Base-by-base conservation (phyloP, 345 rosid genomes). In the Angophora floribunda region DNA sequence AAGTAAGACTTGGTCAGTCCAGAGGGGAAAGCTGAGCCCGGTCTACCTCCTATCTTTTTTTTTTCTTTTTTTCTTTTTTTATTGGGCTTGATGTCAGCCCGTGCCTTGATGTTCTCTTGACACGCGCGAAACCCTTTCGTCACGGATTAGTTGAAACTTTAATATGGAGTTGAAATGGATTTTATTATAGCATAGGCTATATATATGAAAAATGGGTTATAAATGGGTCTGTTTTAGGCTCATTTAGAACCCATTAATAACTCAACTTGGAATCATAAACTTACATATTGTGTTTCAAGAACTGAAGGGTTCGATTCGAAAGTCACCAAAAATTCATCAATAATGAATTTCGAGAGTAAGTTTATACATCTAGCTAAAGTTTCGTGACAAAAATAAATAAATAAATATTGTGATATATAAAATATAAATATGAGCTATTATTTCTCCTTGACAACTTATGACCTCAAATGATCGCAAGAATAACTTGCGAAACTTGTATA, bases 381-480 rank as follows among this genome's bases (percentile, higher is more conserved):
- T 22, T 57, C 0, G 0, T 24, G 65, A n/a, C 0, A 0, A 24
- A 59, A 59, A 22, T n/a, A n/a, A n/a, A n/a, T n/a, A n/a, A n/a
- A n/a, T n/a, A 24, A 6, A 59, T 59, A 59, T 2, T 59, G 14
- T 24, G 65, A 11, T 59, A n/a, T n/a, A n/a, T n/a, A n/a, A n/a
- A n/a, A 24, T 59, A 55, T 55, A 55, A 21, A 55, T 9, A 26
- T 55, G 61, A 55, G 22, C 61, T 19, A 55, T 55, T 55, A 22
- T 55, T 55, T 55, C 59, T 55, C 59, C 59, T 21, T 55, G 21
- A 11, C 5, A 55, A 55, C 26, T 4, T 55, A 55, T 55, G 61
- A 55, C 28, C 28, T 55, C 61, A 55, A 55, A 11, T 55, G 28
- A 55, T 55, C 21, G 7, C 11, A 55, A 0, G 22, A 55, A 55